Evolutionary conservation across 371 early-diverging fungal species (phyloP).

Genomic region (Lichtheimia corymbifera): DNA sequence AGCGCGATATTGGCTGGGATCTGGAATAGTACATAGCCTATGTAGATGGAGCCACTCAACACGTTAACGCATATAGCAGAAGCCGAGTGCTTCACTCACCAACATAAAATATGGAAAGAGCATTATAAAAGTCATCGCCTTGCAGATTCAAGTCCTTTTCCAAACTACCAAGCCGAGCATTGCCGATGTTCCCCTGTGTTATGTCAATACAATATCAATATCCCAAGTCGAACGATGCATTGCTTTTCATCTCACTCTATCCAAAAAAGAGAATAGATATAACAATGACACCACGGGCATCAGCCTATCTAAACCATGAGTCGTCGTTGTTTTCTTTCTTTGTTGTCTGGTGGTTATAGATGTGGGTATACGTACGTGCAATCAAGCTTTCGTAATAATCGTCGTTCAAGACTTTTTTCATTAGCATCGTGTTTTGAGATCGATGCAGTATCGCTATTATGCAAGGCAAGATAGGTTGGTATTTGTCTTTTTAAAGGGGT

Average conservation of each 20-base stretch:
- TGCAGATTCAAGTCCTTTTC: conserved; percentile 13
- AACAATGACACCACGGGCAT: conserved; percentile 11
- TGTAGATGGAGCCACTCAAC: neutral
- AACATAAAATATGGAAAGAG: conserved; percentile 15
- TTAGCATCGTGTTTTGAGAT: neutral
- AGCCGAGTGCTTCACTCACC: conserved; percentile 1
- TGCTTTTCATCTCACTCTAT: conserved; percentile 8
- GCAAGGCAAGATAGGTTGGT: too few relatives aligned
- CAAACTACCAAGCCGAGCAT: conserved; percentile 16
- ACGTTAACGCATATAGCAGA: neutral
- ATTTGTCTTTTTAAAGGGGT: too few relatives aligned
- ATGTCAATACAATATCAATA: neutral
- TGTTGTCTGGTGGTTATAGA: too few relatives aligned
- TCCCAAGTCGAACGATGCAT: neutral
- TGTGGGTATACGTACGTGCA: conserved; percentile 2
- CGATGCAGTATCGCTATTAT: neutral
- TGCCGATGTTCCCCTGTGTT: conserved; percentile 17
- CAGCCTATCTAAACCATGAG: neutral
- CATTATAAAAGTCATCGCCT: conserved; percentile 21
- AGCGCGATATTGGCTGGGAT: conserved; percentile 15
- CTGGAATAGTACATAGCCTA: conserved; percentile 16
- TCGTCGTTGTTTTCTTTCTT: too few relatives aligned
- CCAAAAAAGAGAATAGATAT: conserved; percentile 16
- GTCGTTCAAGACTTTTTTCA: neutral
- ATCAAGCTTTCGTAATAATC: conserved; percentile 15